Base-by-base conservation (phyloP, 768 basidiomycete species). In the Hygrophorus pudorinus region DNA sequence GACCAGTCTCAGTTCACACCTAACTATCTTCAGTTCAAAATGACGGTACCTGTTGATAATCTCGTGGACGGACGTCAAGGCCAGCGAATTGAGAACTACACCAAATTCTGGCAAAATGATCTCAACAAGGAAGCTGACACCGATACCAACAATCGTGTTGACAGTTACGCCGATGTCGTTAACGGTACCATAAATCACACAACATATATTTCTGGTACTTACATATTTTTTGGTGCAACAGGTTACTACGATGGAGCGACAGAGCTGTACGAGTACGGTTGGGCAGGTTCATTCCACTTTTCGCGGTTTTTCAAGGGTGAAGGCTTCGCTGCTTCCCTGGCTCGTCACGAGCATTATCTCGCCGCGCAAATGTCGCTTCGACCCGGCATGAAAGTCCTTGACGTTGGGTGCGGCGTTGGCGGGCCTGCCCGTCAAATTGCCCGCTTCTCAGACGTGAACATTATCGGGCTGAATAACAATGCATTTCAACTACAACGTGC, bases 241-340 rank as follows among this genome's bases (percentile, higher is more conserved):
- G 91, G 91, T 34, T 97, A 94, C 68, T 99, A 97, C 53, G 93
- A 99, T 60, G 94, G 90, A 53, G 91, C 89, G 5, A 98, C 94
- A 3, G 80, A 89, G 58, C 70, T 97, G 47, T 96, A 97, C 67
- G 93, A 97, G 61, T 96, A 86, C 56, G 92, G 87, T 42, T 90
- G 91, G 92, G 76, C 76, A 1, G 71, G 80, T 44, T 90, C 83
- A 4, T 96, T 96, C 79, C 93, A 97, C 65, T 96, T 96, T 63
- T 94, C 87, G 45, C 89, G 94, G 28, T 98, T 94, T 73, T 91
- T 85, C 77, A 85, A 84, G 64, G 94, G 93, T 50, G 85, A 90
- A 60, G 75, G 73, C 1, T 85, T 85, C 61, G 60, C 71, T 17
- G 77, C 79, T 14, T 79, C 81, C 5, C 65, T 90, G 42, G 92